These are phyloP conservation scores for Cydonia oblonga DNA, from an alignment of 331 rosid species.

Conservation along the genomic window DNA sequence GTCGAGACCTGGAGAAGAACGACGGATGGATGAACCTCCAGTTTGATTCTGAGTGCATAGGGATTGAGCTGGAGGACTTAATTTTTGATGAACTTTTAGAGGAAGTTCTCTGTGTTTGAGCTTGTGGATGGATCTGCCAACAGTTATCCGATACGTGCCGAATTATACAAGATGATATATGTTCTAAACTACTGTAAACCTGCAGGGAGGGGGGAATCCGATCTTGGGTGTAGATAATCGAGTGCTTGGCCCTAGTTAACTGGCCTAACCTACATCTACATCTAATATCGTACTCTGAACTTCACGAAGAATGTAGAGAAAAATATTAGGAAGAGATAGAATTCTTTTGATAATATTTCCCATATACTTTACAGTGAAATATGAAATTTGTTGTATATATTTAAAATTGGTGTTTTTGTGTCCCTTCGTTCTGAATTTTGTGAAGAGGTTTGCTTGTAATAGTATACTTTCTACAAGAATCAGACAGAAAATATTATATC, in stretches of 20 bases:
- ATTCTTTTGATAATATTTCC: neutral
- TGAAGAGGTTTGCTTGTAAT: neutral
- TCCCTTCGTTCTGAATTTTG: neutral
- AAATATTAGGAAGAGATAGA: neutral
- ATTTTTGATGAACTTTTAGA: slow-evolving; percentile 65
- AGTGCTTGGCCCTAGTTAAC: too few relatives aligned
- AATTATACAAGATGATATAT: neutral
- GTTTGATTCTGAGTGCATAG: slow-evolving; percentile 69
- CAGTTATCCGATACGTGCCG: neutral
- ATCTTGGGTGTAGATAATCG: neutral
- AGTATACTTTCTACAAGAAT: neutral
- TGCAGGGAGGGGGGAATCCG: neutral
- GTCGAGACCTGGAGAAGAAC: slow-evolving; percentile 40
- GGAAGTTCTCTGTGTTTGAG: slow-evolving; percentile 21
- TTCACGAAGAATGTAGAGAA: neutral
- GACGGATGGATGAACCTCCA: slow-evolving; percentile 86
- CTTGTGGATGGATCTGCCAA: neutral
- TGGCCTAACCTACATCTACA: neutral
- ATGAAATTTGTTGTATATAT: neutral
- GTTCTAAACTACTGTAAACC: neutral
- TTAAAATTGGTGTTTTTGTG: neutral
- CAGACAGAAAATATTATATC: too few relatives aligned
- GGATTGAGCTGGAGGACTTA: slow-evolving; percentile 60
- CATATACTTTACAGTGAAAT: neutral
- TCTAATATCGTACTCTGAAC: neutral